Percentiles rank a stretch among this genome's conserved stretches.
phyloP scores from a whole-genome alignment of 2,329 filamentous ascomycete genomes.

The Colletotrichum eremochloae region DNA sequence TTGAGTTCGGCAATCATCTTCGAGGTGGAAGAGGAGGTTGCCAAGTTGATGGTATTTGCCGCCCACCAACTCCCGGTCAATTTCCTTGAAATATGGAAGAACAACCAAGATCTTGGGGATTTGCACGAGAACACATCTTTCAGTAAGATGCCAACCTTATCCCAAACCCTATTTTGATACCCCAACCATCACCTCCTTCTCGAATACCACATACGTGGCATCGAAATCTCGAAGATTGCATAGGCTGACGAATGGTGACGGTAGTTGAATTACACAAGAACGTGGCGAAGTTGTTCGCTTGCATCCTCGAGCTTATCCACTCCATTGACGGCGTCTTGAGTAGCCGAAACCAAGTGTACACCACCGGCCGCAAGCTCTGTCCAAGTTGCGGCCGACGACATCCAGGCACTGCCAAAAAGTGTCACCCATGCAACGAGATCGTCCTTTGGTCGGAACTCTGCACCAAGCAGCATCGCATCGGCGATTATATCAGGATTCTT shows the following conservation, averaged over 20 bases:
- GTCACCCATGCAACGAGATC: slow-evolving; percentile 9
- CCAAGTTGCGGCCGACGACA: slow-evolving; percentile 9
- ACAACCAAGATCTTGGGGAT: background rate
- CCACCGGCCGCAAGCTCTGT: slow-evolving; percentile 2
- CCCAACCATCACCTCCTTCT: too few species aligned
- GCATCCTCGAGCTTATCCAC: background rate
- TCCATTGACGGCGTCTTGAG: background rate
- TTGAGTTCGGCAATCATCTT: slow-evolving; percentile 13
- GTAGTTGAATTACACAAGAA: background rate
- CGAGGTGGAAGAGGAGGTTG: background rate
- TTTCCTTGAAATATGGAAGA: background rate
- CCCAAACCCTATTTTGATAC: background rate
- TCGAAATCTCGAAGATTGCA: background rate
- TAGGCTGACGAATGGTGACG: background rate
- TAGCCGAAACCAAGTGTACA: background rate
- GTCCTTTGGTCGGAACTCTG: slow-evolving; percentile 6
- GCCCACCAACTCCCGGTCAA: background rate
- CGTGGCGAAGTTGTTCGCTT: background rate
- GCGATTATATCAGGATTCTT: slow-evolving; percentile 17
- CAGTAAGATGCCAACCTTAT: background rate
- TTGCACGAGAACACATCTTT: background rate
- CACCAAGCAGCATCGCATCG: slow-evolving; percentile 9
- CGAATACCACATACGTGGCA: too few species aligned
- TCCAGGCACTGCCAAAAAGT: slow-evolving; percentile 11
- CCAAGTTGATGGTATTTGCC: background rate